phyloP scores from a whole-genome alignment of 345 rosid species.

The Ceriops zippeliana region DNA sequence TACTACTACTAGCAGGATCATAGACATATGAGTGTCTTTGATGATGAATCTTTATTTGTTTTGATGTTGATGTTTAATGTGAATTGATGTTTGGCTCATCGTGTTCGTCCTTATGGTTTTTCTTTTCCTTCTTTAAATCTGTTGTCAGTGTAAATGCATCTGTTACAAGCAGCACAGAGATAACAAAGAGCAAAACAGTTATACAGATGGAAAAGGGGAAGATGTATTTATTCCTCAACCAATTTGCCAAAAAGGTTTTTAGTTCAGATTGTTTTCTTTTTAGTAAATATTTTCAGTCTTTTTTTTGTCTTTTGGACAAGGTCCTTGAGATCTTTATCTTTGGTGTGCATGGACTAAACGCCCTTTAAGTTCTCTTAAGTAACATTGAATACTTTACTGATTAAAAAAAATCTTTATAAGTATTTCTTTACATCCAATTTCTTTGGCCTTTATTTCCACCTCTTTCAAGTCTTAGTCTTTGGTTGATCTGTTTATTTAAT shows the following conservation, averaged over 20 bases:
- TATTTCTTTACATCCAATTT: background rate
- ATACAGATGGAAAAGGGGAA: conserved; percentile 86
- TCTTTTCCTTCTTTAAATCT: background rate
- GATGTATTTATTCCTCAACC: conserved; percentile 78
- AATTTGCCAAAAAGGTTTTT: conserved; percentile 57
- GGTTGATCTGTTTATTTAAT: background rate
- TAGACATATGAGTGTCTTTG: background rate
- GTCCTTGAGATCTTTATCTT: background rate
- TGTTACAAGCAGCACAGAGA: conserved; percentile 89
- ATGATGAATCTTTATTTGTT: background rate
- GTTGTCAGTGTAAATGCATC: conserved; percentile 77
- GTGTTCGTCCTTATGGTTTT: conserved; percentile 5
- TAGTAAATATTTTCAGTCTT: too few relatives aligned
- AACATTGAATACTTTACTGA: too few relatives aligned
- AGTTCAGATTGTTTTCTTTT: background rate
- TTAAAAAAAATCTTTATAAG: too few relatives aligned
- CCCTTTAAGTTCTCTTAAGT: background rate
- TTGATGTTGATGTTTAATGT: background rate
- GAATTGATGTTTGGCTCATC: background rate
- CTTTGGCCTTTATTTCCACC: background rate
- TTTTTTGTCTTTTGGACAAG: background rate
- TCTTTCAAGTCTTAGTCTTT: conserved; percentile 1
- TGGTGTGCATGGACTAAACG: background rate
- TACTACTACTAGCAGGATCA: background rate
- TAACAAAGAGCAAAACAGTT: conserved; percentile 79